These are phyloP conservation scores for Phialophora expanda DNA, from an alignment of 2,329 filamentous ascomycete genomes.

Conservation along the genomic window DNA sequence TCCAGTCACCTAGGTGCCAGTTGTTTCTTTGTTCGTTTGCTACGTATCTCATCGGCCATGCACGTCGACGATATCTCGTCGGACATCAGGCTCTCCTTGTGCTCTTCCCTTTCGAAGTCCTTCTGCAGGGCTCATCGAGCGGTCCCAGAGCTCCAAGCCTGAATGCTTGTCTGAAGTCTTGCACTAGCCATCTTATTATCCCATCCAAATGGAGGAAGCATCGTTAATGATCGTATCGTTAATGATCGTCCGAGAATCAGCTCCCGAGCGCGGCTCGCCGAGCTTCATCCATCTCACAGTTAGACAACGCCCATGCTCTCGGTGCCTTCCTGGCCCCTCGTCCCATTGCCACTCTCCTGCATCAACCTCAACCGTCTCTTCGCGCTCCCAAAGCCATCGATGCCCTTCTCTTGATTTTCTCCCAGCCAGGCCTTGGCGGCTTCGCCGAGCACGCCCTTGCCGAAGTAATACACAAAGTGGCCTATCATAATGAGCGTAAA, in stretches of 20 bases:
- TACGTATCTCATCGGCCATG: not conserved
- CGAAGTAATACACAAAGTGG: slow-evolving; percentile 84
- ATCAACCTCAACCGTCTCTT: slow-evolving; percentile 67
- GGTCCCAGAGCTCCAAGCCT: not conserved
- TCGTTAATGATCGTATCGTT: not conserved
- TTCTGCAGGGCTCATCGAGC: not conserved
- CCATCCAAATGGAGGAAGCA: not conserved
- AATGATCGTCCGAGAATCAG: not conserved
- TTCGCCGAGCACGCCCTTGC: slow-evolving; percentile 81
- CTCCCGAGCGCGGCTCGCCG: not conserved
- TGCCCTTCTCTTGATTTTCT: slow-evolving; percentile 78
- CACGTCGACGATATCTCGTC: not conserved
- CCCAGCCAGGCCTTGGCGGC: slow-evolving; percentile 95
- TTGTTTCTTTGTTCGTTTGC: not conserved
- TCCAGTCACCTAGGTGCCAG: no score
- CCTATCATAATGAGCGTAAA: slow-evolving; percentile 91
- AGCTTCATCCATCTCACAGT: not conserved
- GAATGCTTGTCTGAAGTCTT: not conserved
- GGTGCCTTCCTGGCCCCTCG: slow-evolving; percentile 33
- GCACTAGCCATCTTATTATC: not conserved
- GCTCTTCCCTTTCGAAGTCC: not conserved
- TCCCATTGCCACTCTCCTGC: slow-evolving; percentile 28
- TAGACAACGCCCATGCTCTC: slow-evolving; percentile 36
- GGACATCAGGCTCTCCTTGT: not conserved
- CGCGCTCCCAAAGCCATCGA: slow-evolving; percentile 82